A percentile compares a stretch with the other conserved stretches of the same genome.
Evolutionary conservation across 768 basidiomycete species (phyloP).

Genomic region (Daedaleopsis nitida): DNA sequence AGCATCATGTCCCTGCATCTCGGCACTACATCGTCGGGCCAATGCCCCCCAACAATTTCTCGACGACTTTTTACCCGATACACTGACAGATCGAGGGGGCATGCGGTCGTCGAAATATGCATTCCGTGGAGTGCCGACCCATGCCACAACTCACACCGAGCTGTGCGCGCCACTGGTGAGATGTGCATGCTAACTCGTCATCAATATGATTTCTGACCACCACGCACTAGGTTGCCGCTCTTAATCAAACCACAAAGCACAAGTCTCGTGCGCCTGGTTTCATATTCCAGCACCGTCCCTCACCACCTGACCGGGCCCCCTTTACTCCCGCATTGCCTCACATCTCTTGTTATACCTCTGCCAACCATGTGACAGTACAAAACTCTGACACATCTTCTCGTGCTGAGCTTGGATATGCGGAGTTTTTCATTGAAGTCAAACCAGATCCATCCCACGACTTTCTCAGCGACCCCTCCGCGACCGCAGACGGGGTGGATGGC

Average conservation of each 20-base stretch:
- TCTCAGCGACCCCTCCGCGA: neutral
- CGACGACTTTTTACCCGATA: neutral
- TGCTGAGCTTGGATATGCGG: conserved; percentile 1
- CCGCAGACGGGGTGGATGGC: too few relatives aligned
- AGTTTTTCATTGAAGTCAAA: conserved; percentile 9
- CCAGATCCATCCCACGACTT: neutral
- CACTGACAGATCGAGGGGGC: neutral
- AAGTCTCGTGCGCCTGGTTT: neutral
- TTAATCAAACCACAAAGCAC: neutral
- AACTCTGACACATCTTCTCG: neutral
- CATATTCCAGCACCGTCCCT: neutral
- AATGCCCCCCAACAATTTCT: neutral
- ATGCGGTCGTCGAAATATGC: neutral
- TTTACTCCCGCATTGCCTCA: neutral
- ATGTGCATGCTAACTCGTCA: neutral
- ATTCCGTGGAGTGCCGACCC: neutral
- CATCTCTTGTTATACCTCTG: neutral
- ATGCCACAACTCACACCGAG: neutral
- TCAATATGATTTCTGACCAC: neutral
- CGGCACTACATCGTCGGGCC: neutral
- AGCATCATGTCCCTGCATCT: neutral
- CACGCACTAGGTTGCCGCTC: neutral
- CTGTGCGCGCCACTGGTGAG: neutral
- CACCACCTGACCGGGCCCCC: neutral
- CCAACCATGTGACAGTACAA: neutral